Conservation (phyloP, 768 basidiomycete species). For the Hericium erinaceus region DNA sequence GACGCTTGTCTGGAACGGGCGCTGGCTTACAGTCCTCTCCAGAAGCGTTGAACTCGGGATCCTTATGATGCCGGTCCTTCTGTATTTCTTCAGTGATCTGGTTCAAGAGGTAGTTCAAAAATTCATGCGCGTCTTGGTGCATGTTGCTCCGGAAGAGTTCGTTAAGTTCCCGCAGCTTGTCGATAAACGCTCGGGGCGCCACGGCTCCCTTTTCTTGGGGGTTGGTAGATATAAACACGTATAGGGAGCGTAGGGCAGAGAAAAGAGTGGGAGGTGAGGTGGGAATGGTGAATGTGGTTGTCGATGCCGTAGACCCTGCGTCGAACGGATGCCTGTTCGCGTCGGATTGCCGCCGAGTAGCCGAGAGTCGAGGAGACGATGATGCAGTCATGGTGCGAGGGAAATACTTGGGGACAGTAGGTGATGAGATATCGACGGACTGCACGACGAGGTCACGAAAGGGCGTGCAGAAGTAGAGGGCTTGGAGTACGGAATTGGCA, state of each 20-base stretch:
- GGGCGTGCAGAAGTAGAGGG: conserved; percentile 90
- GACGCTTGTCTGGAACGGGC: neutral
- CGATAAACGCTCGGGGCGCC: conserved; percentile 84
- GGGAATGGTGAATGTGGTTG: conserved; percentile 39
- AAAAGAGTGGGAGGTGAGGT: conserved; percentile 68
- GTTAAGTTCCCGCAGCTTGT: conserved; percentile 89
- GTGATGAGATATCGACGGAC: conserved; percentile 41
- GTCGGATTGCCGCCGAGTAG: conserved; percentile 47
- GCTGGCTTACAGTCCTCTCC: conserved; percentile 57
- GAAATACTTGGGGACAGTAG: conserved; percentile 25
- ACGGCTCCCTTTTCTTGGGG: conserved; percentile 77
- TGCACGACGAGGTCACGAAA: conserved; percentile 88
- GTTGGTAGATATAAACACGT: conserved; percentile 71
- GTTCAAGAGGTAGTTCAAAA: conserved; percentile 90
- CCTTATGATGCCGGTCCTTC: conserved; percentile 40
- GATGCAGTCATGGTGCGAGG: conserved; percentile 18
- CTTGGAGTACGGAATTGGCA: conserved; percentile 97
- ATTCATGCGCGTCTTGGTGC: conserved; percentile 99
- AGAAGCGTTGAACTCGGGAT: conserved; percentile 18
- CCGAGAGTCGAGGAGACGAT: conserved; percentile 25
- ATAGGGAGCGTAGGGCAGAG: conserved; percentile 89
- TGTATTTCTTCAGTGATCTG: conserved; percentile 90
- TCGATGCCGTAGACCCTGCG: conserved; percentile 18
- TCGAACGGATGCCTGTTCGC: conserved; percentile 36
- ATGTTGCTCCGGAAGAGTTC: conserved; percentile 83